Percentiles rank a stretch among this genome's conserved stretches.
phyloP scores from a whole-genome alignment of 2,329 filamentous ascomycete species.

The Aureobasidium sp. region DNA sequence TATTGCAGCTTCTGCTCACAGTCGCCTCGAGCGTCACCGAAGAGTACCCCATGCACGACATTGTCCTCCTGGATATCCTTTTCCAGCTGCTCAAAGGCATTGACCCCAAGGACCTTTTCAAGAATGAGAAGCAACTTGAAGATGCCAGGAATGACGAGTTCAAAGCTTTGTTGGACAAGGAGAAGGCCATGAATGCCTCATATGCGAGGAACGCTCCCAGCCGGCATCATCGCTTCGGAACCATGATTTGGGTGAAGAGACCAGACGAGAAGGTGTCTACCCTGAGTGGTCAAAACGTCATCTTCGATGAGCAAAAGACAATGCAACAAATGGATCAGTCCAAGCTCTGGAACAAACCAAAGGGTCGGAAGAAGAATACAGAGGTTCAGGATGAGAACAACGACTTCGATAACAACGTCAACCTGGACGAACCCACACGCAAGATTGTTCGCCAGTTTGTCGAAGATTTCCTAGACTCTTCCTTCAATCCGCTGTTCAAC shows the following conservation, averaged over 20 bases:
- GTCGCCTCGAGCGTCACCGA: conserved; percentile 89
- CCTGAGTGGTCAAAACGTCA: conserved; percentile 79
- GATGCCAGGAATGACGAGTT: conserved; percentile 68
- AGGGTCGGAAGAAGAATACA: conserved; percentile 40
- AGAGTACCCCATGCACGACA: conserved; percentile 84
- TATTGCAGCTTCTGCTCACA: conserved; percentile 77
- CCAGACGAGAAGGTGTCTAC: conserved; percentile 78
- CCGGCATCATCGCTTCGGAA: conserved; percentile 88
- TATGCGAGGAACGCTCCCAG: conserved; percentile 74
- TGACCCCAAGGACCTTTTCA: conserved; percentile 75
- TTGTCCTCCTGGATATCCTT: conserved; percentile 81
- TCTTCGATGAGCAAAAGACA: conserved; percentile 64
- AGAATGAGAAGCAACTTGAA: conserved; percentile 66
- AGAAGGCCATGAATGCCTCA: conserved; percentile 72
- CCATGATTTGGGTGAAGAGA: conserved; percentile 93
- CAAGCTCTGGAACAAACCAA: conserved; percentile 85
- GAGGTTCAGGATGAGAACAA: conserved; percentile 47
- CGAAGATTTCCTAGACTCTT: conserved; percentile 87
- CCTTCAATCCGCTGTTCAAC: conserved; percentile 82
- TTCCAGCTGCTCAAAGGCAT: conserved; percentile 92
- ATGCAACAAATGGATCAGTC: conserved; percentile 83
- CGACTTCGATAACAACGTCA: conserved; percentile 68
- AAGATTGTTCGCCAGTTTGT: conserved; percentile 74
- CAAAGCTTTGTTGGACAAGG: conserved; percentile 67
- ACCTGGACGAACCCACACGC: conserved; percentile 67